These are phyloP conservation scores for Byssothecium circinans DNA, from an alignment of 2,329 filamentous ascomycete genomes.

Conservation along the genomic window DNA sequence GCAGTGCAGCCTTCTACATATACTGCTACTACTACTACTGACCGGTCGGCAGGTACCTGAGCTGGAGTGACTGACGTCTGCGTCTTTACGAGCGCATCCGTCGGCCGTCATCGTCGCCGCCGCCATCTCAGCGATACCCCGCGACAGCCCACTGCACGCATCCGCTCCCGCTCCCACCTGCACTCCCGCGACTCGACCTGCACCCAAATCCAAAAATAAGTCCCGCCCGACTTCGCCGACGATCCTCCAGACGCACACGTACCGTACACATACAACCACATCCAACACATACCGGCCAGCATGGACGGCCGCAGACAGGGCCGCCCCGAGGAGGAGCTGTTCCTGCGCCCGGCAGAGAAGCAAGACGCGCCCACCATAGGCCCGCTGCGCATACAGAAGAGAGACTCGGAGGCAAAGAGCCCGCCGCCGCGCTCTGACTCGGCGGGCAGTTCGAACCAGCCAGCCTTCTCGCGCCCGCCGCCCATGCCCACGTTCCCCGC, in stretches of 20 bases:
- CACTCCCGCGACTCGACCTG: neutral
- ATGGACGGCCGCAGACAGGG: constrained; percentile 60
- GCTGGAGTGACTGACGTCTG: no score
- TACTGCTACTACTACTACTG: no score
- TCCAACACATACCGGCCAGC: constrained; percentile 1
- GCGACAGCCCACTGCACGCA: no score
- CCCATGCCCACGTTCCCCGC: constrained; percentile 67
- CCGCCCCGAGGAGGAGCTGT: constrained; percentile 79
- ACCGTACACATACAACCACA: neutral
- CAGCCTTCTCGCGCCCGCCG: constrained; percentile 43
- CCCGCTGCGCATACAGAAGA: constrained; percentile 83
- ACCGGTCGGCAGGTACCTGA: no score
- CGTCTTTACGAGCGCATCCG: no score
- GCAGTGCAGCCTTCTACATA: no score
- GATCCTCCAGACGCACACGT: neutral
- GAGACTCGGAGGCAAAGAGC: constrained; percentile 54
- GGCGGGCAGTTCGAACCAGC: constrained; percentile 62
- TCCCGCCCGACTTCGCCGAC: neutral
- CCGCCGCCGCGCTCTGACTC: constrained; percentile 59
- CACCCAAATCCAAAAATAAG: neutral
- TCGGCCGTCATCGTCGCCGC: no score
- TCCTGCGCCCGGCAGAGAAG: constrained; percentile 58
- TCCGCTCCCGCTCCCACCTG: no score
- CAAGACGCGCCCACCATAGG: constrained; percentile 76
- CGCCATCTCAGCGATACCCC: no score